These are phyloP conservation scores for Rhodocollybia butyracea DNA, from an alignment of 768 basidiomycete genomes.

Conservation along the genomic window DNA sequence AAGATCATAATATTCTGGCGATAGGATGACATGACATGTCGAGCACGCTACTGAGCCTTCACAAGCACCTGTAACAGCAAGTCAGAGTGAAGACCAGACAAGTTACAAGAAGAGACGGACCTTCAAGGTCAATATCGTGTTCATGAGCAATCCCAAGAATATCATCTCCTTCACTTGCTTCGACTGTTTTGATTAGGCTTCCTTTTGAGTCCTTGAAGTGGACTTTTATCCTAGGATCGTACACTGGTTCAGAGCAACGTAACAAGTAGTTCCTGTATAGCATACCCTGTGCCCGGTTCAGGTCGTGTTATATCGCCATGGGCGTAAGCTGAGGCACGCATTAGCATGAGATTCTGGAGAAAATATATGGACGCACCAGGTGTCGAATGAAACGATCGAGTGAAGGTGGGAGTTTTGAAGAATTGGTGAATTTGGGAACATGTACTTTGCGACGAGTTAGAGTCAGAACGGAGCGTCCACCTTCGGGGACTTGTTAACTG, in stretches of 20 bases:
- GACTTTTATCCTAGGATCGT: slow-evolving; percentile 66
- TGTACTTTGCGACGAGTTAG: too few species aligned
- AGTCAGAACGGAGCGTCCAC: too few species aligned
- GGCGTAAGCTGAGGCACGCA: slow-evolving; percentile 15
- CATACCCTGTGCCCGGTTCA: slow-evolving; percentile 66
- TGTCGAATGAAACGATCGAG: too few species aligned
- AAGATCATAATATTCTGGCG: slow-evolving; percentile 76
- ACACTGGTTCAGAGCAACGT: slow-evolving; percentile 1
- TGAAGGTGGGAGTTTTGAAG: too few species aligned
- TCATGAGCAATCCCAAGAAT: slow-evolving; percentile 89
- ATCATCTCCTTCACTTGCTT: slow-evolving; percentile 94
- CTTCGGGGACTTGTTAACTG: too few species aligned
- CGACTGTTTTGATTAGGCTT: slow-evolving; percentile 76
- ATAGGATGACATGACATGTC: slow-evolving; percentile 92
- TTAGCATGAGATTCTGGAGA: background rate
- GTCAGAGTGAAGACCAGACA: background rate
- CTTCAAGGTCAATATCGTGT: slow-evolving; percentile 94
- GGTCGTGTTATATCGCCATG: slow-evolving; percentile 64
- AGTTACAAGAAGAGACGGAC: slow-evolving; percentile 38
- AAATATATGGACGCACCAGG: too few species aligned
- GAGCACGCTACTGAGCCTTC: slow-evolving; percentile 97
- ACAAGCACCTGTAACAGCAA: slow-evolving; percentile 70
- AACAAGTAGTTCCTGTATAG: background rate
- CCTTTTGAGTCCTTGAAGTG: slow-evolving; percentile 91
- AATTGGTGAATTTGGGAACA: too few species aligned